Evolutionary conservation across 192 early-diverging fungal species (phyloP), one percentile per base, ranked within the genome.

Genomic region (Mortierella antarctica): DNA sequence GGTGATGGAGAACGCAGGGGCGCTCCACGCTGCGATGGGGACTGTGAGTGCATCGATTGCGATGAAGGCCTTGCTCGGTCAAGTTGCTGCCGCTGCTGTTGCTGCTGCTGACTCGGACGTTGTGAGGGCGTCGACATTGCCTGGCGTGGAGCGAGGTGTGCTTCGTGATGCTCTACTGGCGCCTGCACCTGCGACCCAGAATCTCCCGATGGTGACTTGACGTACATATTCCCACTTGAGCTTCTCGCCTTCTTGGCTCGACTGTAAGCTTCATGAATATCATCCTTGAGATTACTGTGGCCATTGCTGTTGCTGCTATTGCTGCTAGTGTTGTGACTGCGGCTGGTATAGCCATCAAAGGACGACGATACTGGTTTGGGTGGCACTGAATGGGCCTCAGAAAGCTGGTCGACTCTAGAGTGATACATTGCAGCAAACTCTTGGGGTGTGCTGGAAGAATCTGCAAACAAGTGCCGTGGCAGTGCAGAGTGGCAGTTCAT

Each of bases 361-460:
- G 74, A 70, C 47, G 56, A 4, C 41, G 57, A 2, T 14, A 6
- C 5, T 20, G 14, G 44, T 17, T 6, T 53, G 20, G 69, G 47
- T 11, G 31, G 31, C 31, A 31, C 31, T 20, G 48, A 58, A 12
- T 47, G 52, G 42, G 12, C 23, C 49, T 79, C 75, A 1, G 58
- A 12, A 18, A 49, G 56, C 15, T 54, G 64, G 11, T 47, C 65
- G 15, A 13, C 42, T 15, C 48, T 57, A 5, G 70, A 31, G 10
- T 80, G 77, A 15, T 80, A 80, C 77, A 80, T 80, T 13, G 57
- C n/a, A 2, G 23, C 53, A 58, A 72, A 68, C 9, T 63, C 63
- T 6, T 53, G 53, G 2, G 64, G 53, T 5, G 44, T 56, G 8
- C 53, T 52, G 18, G 68, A 54, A 42, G 11, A 18, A 23, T 72